Base-by-base conservation (phyloP, 116 monocot species). In the Cymodocea nodosa region DNA sequence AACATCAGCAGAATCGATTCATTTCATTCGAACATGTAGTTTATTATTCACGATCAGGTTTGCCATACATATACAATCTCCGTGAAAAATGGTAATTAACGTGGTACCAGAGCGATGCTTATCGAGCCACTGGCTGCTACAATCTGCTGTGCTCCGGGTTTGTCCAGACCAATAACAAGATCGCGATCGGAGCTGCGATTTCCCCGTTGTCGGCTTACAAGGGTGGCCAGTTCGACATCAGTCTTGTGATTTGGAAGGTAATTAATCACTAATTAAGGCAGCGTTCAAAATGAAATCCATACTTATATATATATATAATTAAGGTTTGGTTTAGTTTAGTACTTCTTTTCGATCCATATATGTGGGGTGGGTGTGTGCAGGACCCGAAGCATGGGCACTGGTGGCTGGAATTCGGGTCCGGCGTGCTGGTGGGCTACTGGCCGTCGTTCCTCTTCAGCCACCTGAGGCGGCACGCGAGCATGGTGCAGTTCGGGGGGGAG, bases 101-200 rank as follows among this genome's bases (percentile, higher is more conserved):
- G 13, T 3, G 22, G 6, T 7, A 13, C 14, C 24, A 59, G 95
- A 90, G 65, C 9, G 95, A 95, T 73, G 87, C 95, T 35, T 95
- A 95, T 52, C 95, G 78, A 60, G 76, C 77, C 50, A 95, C 95
- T 3, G 95, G 95, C n/a, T 95, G 95, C 70, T 95, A 95, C 83
- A 95, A 95, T 51, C 85, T 95, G 22, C 74, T 85, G 15, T 95
- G 95, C 68, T 82, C 95, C 4, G 95, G 95, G 48, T 95, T 95
- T 67, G 81, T 95, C 37, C 95, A 95, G 70, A 95, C 90, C 11
- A 95, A 79, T 37, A 90, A 85, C 63, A 87, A 77, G 78, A 85
- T 95, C 25, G 90, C 87, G 4, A 90, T 95, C 9, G 95, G 95
- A 50, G 90, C 95, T 15, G 83, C 90, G 5, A 95, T 95, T 23